Evolutionary conservation across 768 basidiomycete genomes (phyloP), one percentile per base, ranked within the genome.

Genomic region (Serendipita sp.): DNA sequence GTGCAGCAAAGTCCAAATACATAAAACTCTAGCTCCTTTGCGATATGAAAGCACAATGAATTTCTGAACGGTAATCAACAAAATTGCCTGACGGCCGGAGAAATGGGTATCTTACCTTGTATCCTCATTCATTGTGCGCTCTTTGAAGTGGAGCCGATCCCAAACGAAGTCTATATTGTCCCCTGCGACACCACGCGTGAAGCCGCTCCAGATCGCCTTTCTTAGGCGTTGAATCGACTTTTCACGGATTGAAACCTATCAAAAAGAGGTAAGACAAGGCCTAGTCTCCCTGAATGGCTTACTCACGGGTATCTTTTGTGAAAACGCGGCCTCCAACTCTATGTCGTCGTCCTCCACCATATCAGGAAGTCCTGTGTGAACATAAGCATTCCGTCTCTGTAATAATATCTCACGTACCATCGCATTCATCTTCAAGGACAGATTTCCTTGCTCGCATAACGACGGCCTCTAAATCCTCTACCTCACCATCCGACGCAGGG

Each of bases 221-320:
- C 56, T 3, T 60, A 60, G 35, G 8, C 56, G 23, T 60, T 60
- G 4, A 11, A 30, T 23, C 30, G 16, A n/a, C 28, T 60, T 35
- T 60, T 60, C 28, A 38, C 56, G 56, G 10, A 51, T n/a, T 32
- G 48, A n/a, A 32, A 51, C 7, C 41, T 41, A 41, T 41, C 41
- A 7, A 41, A 5, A 5, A 41, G 41, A 7, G 41, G 23, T 23
- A 23, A 23, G 23, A 23, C 23, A 41, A 41, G 13, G 41, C 41
- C 41, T 13, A 41, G 5, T 41, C 41, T 41, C 13, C 13, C 7
- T 41, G 41, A 41, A 5, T 23, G 18, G 18, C 32, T 46, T n/a
- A 56, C 72, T 34, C 36, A 74, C 71, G 7, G 72, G 70, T 36
- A 75, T 70, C 64, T 74, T 73, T 58, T 72, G 69, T 8, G 72